These are phyloP conservation scores for Capsicum chinense DNA, from an alignment of 257 asterid species.

Conservation along the genomic window DNA sequence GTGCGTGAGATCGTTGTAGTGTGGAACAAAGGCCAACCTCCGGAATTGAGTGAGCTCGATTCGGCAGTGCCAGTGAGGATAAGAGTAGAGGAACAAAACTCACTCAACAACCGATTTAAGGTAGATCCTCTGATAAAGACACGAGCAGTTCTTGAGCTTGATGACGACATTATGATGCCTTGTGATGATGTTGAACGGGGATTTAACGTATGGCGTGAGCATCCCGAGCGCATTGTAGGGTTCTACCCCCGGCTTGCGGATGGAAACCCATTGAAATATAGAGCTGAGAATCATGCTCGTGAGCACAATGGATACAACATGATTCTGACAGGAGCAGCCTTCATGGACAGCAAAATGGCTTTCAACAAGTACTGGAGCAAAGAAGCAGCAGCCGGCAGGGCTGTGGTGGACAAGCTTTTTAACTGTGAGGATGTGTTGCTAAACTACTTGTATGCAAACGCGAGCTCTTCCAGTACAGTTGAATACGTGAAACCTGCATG, in stretches of 20 bases:
- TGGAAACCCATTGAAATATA: slow-evolving; percentile 55
- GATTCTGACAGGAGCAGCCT: slow-evolving; percentile 96
- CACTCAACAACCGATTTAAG: slow-evolving; percentile 85
- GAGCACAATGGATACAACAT: slow-evolving; percentile 74
- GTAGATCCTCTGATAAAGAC: slow-evolving; percentile 74
- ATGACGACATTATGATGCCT: slow-evolving; percentile 93
- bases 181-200: slow-evolving; percentile 96
- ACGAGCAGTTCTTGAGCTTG: slow-evolving; percentile 88
- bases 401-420: slow-evolving; percentile 61
- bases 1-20: slow-evolving; percentile 96
- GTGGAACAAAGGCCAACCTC: slow-evolving; percentile 94
- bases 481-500: slow-evolving; percentile 77
- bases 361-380: slow-evolving; percentile 84
- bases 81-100: slow-evolving; percentile 71
- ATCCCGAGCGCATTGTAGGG: slow-evolving; percentile 82
- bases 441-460: slow-evolving; percentile 86
- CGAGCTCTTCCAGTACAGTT: slow-evolving; percentile 59
- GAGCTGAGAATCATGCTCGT: slow-evolving; percentile 82
- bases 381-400: slow-evolving; percentile 62
- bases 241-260: slow-evolving; percentile 77
- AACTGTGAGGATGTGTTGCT: slow-evolving; percentile 93
- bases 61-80: slow-evolving; percentile 87
- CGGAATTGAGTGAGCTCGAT: slow-evolving; percentile 62
- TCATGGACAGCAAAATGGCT: slow-evolving; percentile 58
- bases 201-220: slow-evolving; percentile 83